Conservation (phyloP, 441 rosid species). For the Aquilaria agallochum region DNA sequence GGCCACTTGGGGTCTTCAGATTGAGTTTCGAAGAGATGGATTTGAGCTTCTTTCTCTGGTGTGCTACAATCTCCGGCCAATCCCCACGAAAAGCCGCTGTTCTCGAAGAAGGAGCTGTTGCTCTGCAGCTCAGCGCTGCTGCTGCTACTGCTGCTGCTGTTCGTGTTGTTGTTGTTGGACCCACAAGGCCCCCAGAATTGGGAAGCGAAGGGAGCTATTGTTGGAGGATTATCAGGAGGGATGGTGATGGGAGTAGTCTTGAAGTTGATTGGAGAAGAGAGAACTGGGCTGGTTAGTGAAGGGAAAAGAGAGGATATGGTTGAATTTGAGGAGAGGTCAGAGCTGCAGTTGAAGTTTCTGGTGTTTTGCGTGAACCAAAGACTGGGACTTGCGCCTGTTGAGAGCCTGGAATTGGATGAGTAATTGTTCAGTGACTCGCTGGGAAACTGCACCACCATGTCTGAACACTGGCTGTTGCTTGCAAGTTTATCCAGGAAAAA, state of each 20-base stretch:
- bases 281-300: constrained; percentile 29
- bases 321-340: constrained; percentile 38
- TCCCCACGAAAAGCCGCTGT: constrained; percentile 46
- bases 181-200: constrained; percentile 40
- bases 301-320: constrained; percentile 29
- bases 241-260: constrained; percentile 27
- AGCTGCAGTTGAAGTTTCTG: constrained; percentile 32
- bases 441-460: constrained; percentile 37
- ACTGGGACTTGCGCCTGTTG: constrained; percentile 27
- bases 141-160: constrained; percentile 30
- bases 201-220: constrained; percentile 23
- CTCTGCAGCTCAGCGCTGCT: constrained; percentile 35
- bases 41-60: constrained; percentile 39
- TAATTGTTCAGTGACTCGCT: constrained; percentile 37
- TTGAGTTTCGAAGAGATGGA: constrained; percentile 27
- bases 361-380: constrained; percentile 36
- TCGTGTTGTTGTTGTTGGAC: constrained; percentile 20
- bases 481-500: constrained; percentile 26
- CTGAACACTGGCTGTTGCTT: constrained; percentile 28
- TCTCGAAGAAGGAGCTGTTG: constrained; percentile 42
- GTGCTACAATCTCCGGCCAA: constrained; percentile 37
- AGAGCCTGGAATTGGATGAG: constrained; percentile 30
- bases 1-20: constrained; percentile 46
- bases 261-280: constrained; percentile 28
- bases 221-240: constrained; percentile 23